A percentile compares a stretch with the other conserved stretches of the same genome.
phyloP scores from a whole-genome alignment of 495 filamentous ascomycete species.

The Neurospora terricola region DNA sequence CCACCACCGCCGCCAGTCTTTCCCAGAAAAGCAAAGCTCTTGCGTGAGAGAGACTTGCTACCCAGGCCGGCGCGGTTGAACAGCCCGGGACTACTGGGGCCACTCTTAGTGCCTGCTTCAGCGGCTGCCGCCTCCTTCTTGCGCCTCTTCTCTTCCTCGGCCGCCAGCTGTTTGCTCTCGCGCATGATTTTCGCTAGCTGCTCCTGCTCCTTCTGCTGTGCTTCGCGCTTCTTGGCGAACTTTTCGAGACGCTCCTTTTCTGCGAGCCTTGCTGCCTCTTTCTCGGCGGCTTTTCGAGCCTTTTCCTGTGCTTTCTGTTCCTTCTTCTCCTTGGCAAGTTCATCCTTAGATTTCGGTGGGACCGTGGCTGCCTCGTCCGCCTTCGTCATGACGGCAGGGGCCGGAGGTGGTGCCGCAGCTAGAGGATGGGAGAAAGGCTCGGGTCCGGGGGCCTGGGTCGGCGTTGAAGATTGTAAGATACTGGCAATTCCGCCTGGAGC shows the following conservation, averaged over 20 bases:
- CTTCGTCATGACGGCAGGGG: slow-evolving; percentile 17
- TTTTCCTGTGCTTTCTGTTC: slow-evolving; percentile 50
- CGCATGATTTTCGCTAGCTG: slow-evolving; percentile 30
- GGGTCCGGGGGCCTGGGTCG: slow-evolving; percentile 21
- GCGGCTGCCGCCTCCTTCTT: slow-evolving; percentile 19
- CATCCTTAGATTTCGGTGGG: slow-evolving; percentile 38
- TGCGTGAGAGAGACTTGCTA: slow-evolving; percentile 37
- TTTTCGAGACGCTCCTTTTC: slow-evolving; percentile 33
- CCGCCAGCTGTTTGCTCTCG: slow-evolving; percentile 33
- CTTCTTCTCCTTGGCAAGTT: slow-evolving; percentile 44
- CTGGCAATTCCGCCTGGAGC: slow-evolving; percentile 36
- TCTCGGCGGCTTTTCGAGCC: slow-evolving; percentile 56
- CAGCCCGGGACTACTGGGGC: slow-evolving; percentile 21
- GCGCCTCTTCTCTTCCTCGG: slow-evolving; percentile 28
- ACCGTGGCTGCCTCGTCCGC: slow-evolving; percentile 23
- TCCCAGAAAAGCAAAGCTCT: slow-evolving; percentile 39
- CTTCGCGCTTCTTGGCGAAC: slow-evolving; percentile 22
- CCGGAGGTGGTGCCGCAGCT: slow-evolving; percentile 21
- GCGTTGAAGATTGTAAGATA: neutral
- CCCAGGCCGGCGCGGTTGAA: slow-evolving; percentile 27
- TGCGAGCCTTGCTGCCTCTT: slow-evolving; percentile 55
- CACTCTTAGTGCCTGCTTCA: neutral
- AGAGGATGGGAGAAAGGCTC: slow-evolving; percentile 14
- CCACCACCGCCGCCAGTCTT: slow-evolving; percentile 10
- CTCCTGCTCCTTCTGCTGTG: slow-evolving; percentile 26